Evolutionary conservation across 1,139 yeast species (phyloP).

Genomic region (Kluyveromyces sp.): DNA sequence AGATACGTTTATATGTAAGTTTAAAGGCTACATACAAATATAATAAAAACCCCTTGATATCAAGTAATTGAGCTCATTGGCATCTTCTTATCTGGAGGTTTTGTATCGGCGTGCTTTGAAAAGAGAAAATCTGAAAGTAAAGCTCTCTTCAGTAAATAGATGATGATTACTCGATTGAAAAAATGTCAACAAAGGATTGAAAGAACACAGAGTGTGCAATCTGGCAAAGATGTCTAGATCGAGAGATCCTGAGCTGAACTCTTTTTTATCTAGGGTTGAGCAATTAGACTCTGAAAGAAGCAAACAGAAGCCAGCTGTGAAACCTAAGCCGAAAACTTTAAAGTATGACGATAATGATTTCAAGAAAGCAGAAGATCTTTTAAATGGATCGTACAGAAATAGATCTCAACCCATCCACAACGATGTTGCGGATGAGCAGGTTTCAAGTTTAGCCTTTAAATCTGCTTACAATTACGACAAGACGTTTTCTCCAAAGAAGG

Average conservation of each 20-base stretch:
- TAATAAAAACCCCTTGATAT: too few relatives aligned
- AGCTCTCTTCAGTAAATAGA: too few relatives aligned
- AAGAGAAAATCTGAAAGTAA: too few relatives aligned
- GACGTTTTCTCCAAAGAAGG: constrained; percentile 21
- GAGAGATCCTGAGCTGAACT: constrained; percentile 6
- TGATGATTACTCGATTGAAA: too few relatives aligned
- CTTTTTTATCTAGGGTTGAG: constrained; percentile 10
- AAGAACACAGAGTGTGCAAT: too few relatives aligned
- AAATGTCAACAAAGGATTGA: too few relatives aligned
- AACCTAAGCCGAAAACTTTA: constrained; percentile 3
- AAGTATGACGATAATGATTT: constrained; percentile 8
- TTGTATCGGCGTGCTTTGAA: too few relatives aligned
- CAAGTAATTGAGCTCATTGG: too few relatives aligned
- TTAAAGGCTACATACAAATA: too few relatives aligned
- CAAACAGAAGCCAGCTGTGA: constrained; percentile 1
- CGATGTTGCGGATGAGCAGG: background rate
- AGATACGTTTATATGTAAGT: too few relatives aligned
- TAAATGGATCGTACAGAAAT: constrained; percentile 7
- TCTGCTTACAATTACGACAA: constrained; percentile 35
- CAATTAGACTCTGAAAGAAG: constrained; percentile 8
- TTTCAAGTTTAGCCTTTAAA: constrained; percentile 24
- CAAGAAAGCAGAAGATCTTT: constrained; percentile 7
- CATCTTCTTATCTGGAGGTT: too few relatives aligned
- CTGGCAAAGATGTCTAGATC: background rate
- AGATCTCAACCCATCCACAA: background rate